Evolutionary conservation across 331 rosid species (phyloP), one percentile per base, ranked within the genome.

Genomic region (Arachis monticola): DNA sequence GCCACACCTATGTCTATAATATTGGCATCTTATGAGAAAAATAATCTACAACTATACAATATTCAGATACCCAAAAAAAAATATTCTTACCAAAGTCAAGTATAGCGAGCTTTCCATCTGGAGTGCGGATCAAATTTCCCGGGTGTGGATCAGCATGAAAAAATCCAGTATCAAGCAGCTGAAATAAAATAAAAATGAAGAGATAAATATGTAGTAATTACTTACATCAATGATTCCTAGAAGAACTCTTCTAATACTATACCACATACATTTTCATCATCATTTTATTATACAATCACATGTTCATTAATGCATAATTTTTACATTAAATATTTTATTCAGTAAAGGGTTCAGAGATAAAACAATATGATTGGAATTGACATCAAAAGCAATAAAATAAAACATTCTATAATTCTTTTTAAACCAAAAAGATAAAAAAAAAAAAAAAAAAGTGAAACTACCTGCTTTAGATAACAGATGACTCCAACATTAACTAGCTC

Each of bases 121-220:
- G 99, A 83, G 99, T 94, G 69, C 99, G 99, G 78, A 94, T 94
- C 89, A 94, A 61, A 87, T 94, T 94, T 77, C 99, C 99, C 3
- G 99, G 99, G 87, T 94, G 99, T 53, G 99, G 99, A 77, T 94
- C 99, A 66, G 99, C 99, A 80, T 94, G 99, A 80, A 94, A 94
- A 72, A 94, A 83, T 14, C 99, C 99, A 70, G 99, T 92, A 83
- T 94, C 99, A 76, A 94, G 99, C 78, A 94, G 80, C 99, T 94
- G 88, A n/a, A 69, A 64, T 9, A 59, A 77, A 83, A 71, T 44
- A 64, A 73, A 56, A 67, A 81, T 13, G 75, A 77, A 58, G 85
- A 7, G 79, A 68, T 60, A 73, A 68, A 60, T 68, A 53, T 17
- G 44, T 2, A 42, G 68, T 62, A 6, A 50, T 47, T 27, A 40